Percentiles rank a stretch among this genome's conserved stretches.
Conservation (phyloP, 2,329 filamentous ascomycete genomes). For the Pyrenochaeta sp. region DNA sequence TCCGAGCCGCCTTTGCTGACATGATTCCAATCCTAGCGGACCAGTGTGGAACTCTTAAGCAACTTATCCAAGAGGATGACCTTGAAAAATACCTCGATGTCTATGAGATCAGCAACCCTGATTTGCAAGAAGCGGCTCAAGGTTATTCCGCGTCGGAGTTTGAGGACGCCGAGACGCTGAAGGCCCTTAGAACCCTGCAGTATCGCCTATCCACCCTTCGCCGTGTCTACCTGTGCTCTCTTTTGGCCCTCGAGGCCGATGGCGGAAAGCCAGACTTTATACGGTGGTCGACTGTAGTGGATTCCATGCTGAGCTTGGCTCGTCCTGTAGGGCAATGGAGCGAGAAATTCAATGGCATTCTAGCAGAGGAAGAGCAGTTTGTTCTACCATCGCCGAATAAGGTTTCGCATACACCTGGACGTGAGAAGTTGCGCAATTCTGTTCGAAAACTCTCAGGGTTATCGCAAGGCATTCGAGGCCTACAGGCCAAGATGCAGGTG, state of each 20-base stretch:
- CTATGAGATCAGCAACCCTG: slow-evolving; percentile 59
- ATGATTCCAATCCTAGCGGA: slow-evolving; percentile 77
- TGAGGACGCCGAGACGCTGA: slow-evolving; percentile 80
- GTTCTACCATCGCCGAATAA: slow-evolving; percentile 63
- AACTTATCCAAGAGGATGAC: slow-evolving; percentile 79
- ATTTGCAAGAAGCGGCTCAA: slow-evolving; percentile 55
- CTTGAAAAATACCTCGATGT: slow-evolving; percentile 89
- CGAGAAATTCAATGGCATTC: slow-evolving; percentile 71
- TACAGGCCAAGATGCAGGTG: slow-evolving; percentile 94
- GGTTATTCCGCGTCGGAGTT: slow-evolving; percentile 71
- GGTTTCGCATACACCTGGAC: slow-evolving; percentile 72
- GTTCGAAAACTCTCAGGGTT: slow-evolving; percentile 87
- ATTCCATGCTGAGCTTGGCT: slow-evolving; percentile 75
- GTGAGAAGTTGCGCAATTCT: slow-evolving; percentile 85
- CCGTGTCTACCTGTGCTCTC: slow-evolving; percentile 86
- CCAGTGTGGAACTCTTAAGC: slow-evolving; percentile 72
- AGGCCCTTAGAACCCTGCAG: slow-evolving; percentile 71
- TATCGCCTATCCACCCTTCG: slow-evolving; percentile 82
- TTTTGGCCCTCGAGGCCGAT: slow-evolving; percentile 85
- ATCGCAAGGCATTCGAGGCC: slow-evolving; percentile 86
- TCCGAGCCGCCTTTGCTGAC: slow-evolving; percentile 74
- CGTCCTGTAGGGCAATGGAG: slow-evolving; percentile 69
- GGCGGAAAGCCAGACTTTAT: slow-evolving; percentile 79
- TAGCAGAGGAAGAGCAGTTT: slow-evolving; percentile 78
- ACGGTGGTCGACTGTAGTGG: slow-evolving; percentile 80